Evolutionary conservation across 2,329 filamentous ascomycete species (phyloP), one percentile per base, ranked within the genome.

Genomic region (Fusarium sp.): DNA sequence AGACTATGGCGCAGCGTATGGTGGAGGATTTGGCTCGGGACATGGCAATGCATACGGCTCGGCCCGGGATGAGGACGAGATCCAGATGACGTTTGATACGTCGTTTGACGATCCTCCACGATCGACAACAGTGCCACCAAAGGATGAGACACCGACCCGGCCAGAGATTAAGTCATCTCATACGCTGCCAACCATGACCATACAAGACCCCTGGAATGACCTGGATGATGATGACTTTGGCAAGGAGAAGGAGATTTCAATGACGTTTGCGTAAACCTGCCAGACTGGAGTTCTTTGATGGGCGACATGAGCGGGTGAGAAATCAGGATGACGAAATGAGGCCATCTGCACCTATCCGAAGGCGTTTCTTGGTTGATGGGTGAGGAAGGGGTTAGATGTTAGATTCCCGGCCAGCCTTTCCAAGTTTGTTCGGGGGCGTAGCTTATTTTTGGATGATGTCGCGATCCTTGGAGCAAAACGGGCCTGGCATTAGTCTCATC

Each of bases 51-150:
- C 76, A 13, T 82, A 80, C 64, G 76, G 78, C 30, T 71, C 76
- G 18, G 77, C 76, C 45, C 77, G 77, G 5, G 79, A 83, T 34
- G 85, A 88, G 30, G 87, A 88, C 27, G 88, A 88, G 62, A 83
- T 94, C 8, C 87, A 92, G 75, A 92, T 95, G 92, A 92, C 91
- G 2, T 95, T 95, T 81, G 92, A 94, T 79, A 91, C 89, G 10
- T 86, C 88, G 2, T 93, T 89, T 74, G 82, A 88, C 45, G 86
- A 86, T 11, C 61, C 59, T 67, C 71, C 71, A 48, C 79, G 69
- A 11, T 64, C 67, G 13, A 59, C 73, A 48, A 67, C 68, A 11
- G 75, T 73, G 14, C 79, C 82, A 25, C 78, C 80, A 23, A 80
- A 82, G 41, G 83, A 82, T 11, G 72, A 80, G 34, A 81, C 77